A percentile compares a stretch with the other conserved stretches of the same genome.
Conservation (phyloP, 2,329 filamentous ascomycete genomes). For the Bipolaris gigantea region DNA sequence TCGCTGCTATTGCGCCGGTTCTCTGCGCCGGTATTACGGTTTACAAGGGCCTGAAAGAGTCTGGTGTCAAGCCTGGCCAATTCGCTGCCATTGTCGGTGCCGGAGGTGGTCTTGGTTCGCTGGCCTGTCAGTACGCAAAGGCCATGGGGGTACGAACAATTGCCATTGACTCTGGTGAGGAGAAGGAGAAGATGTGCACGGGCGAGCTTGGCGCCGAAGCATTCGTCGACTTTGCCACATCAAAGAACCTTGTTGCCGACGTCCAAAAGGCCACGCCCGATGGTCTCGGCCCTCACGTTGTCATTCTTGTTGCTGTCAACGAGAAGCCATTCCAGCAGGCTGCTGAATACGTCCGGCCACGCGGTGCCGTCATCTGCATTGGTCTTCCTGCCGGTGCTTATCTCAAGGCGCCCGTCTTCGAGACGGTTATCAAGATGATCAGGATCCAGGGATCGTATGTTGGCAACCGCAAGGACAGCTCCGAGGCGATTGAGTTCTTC, state of each 20-base stretch:
- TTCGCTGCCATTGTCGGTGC: constrained; percentile 83
- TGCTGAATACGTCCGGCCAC: constrained; percentile 79
- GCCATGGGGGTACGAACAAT: constrained; percentile 84
- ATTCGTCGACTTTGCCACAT: constrained; percentile 79
- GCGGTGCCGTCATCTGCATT: constrained; percentile 83
- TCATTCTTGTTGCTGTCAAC: constrained; percentile 79
- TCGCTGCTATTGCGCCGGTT: constrained; percentile 78
- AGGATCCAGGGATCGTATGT: constrained; percentile 86
- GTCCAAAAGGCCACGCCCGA: constrained; percentile 80
- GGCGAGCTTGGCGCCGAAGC: constrained; percentile 68
- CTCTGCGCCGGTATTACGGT: constrained; percentile 86
- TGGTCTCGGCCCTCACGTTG: constrained; percentile 82
- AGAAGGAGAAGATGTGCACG: constrained; percentile 72
- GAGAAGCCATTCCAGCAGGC: constrained; percentile 98
- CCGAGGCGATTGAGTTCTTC: constrained; percentile 91
- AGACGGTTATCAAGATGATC: constrained; percentile 88
- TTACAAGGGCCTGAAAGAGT: constrained; percentile 91
- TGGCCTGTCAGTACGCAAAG: constrained; percentile 84
- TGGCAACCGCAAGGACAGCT: constrained; percentile 84
- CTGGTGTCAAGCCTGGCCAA: constrained; percentile 71
- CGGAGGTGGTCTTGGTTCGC: constrained; percentile 76
- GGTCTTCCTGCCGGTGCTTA: constrained; percentile 78
- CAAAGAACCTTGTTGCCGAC: constrained; percentile 77
- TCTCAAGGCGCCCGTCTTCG: constrained; percentile 83
- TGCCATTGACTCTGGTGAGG: constrained; percentile 79